Percentiles rank a stretch among this genome's conserved stretches.
phyloP scores from a whole-genome alignment of 2,329 filamentous ascomycete species.

The Cercospora nicotianae region DNA sequence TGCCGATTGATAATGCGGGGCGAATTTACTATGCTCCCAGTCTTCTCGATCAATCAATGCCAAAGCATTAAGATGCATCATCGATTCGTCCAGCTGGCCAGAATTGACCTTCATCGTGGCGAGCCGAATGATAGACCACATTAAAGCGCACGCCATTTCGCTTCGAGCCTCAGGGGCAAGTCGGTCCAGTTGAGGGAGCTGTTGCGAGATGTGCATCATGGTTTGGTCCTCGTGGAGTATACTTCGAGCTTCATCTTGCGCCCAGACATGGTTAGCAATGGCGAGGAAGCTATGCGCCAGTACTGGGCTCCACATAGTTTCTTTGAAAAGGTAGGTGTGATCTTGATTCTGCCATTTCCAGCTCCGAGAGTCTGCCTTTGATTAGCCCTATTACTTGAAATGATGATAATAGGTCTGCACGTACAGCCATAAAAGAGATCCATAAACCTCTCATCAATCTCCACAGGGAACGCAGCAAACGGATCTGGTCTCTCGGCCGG shows the following conservation, averaged over 20 bases:
- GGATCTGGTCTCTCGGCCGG: conserved; percentile 20
- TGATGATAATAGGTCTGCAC: neutral
- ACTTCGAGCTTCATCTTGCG: conserved; percentile 15
- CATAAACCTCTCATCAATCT: conserved; percentile 16
- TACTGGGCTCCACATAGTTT: conserved; percentile 14
- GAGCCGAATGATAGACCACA: conserved; percentile 24
- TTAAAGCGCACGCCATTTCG: conserved; percentile 12
- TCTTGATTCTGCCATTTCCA: conserved; percentile 18
- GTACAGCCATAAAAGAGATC: conserved; percentile 19
- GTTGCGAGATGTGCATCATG: conserved; percentile 17
- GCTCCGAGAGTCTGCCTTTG: conserved; percentile 1
- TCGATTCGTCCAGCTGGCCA: conserved; percentile 21
- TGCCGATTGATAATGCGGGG: conserved; percentile 17
- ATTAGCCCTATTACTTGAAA: neutral
- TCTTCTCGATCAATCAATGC: conserved; percentile 18
- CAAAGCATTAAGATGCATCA: conserved; percentile 23
- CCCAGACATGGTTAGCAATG: conserved; percentile 23
- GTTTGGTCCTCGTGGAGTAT: conserved; percentile 19
- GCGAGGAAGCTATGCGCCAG: conserved; percentile 23
- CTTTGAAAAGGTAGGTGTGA: conserved; percentile 17
- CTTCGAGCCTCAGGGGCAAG: conserved; percentile 2
- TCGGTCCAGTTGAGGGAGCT: conserved; percentile 6
- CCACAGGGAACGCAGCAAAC: conserved; percentile 23
- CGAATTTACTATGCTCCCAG: conserved; percentile 18
- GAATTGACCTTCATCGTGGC: conserved; percentile 23